Evolutionary conservation across 2,329 filamentous ascomycete species (phyloP), one percentile per base, ranked within the genome.

Genomic region (Coniella lustricola): DNA sequence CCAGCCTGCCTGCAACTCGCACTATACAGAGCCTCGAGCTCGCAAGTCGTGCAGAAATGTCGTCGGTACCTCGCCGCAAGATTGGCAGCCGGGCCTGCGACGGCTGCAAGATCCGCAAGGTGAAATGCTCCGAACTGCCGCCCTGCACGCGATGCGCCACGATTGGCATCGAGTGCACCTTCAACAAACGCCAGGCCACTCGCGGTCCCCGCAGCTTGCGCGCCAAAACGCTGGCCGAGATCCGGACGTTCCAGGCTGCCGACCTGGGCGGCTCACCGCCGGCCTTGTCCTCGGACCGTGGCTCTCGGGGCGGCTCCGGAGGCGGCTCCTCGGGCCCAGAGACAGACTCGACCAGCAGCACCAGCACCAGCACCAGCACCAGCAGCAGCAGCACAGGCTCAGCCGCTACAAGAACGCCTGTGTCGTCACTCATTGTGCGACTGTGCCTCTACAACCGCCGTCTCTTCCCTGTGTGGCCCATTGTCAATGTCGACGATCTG

Each of bases 21-120:
- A n/a, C n/a, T n/a, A n/a, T n/a, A n/a, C n/a, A n/a, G n/a, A n/a
- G n/a, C 13, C 21, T 33, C 37, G 7, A 29, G 22, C 16, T 25
- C 35, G 33, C 10, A 21, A 44, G 35, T 40, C 22, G 10, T 29
- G 21, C 41, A 42, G 29, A 40, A 32, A 46, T 45, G 40, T 38
- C 40, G 35, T 34, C 44, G n/a, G 12, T 44, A 31, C 51, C 45
- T 46, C 51, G 55, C 37, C 56, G 61, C 46, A 66, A 63, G 53
- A 63, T 65, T 25, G 63, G 59, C 37, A 69, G 67, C 50, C 57
- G 70, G 25, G 72, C 73, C 10, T 76, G 73, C 57, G 73, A 76
- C 52, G 71, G 67, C 17, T 77, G 74, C 62, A 75, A 74, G 61
- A 67, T 77, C 36, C 67, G 74, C 47, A 77, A 77, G 61, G 70